These are phyloP conservation scores for Mycena galopus DNA, from an alignment of 768 basidiomycete genomes.

Conservation along the genomic window DNA sequence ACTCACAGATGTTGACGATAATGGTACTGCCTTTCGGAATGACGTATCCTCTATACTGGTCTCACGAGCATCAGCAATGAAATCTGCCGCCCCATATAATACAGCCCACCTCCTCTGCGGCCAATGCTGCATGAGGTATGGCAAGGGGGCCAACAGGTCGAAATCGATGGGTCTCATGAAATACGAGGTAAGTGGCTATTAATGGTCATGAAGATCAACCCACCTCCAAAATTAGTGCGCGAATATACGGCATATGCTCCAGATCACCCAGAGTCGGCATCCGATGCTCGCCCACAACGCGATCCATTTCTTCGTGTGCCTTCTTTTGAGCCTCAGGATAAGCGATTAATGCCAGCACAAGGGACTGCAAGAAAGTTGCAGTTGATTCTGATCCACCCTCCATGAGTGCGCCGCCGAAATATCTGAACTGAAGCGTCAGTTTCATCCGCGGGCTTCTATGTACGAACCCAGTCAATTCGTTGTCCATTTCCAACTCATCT, in stretches of 20 bases:
- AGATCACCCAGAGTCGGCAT: slow-evolving; percentile 40
- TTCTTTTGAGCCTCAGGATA: too few relatives aligned
- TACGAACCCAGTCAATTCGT: too few relatives aligned
- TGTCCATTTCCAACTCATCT: too few relatives aligned
- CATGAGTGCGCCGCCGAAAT: slow-evolving; percentile 47
- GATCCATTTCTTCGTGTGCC: too few relatives aligned
- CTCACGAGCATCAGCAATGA: neutral
- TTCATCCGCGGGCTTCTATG: too few relatives aligned
- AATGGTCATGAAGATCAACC: neutral
- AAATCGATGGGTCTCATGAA: slow-evolving; percentile 22
- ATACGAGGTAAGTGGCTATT: neutral
- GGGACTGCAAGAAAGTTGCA: slow-evolving; percentile 39
- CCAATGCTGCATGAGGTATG: slow-evolving; percentile 13
- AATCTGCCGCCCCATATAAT: too few relatives aligned
- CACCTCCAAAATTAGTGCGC: slow-evolving; percentile 41
- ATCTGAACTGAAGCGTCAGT: slow-evolving; percentile 34
- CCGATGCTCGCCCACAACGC: slow-evolving; percentile 41
- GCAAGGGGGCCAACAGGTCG: slow-evolving; percentile 14
- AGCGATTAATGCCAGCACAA: slow-evolving; percentile 42
- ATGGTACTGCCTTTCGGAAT: slow-evolving; percentile 30
- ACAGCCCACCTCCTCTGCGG: slow-evolving; percentile 14
- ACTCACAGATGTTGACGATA: slow-evolving; percentile 31
- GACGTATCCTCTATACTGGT: slow-evolving; percentile 28
- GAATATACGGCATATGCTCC: slow-evolving; percentile 40
- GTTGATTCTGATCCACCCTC: slow-evolving; percentile 50